A percentile compares a stretch with the other conserved stretches of the same genome.
phyloP scores from a whole-genome alignment of 2,329 filamentous ascomycete genomes.

The Metarhizium guizhouense region DNA sequence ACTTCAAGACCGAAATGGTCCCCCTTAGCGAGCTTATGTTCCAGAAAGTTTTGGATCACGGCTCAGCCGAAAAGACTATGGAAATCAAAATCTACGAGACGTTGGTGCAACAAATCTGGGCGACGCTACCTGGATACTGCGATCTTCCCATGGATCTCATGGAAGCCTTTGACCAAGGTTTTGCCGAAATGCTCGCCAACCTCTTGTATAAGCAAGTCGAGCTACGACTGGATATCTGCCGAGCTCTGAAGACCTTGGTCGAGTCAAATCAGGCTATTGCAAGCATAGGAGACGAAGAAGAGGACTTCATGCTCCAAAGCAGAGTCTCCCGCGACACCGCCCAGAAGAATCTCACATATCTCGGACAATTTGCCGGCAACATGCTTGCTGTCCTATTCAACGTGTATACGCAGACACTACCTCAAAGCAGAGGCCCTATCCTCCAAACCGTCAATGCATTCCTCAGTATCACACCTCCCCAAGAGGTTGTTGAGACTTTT shows the following conservation, averaged over 20 bases:
- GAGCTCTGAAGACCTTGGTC: constrained; percentile 74
- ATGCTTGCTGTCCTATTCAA: constrained; percentile 97
- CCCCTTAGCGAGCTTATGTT: constrained; percentile 87
- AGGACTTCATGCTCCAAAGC: constrained; percentile 68
- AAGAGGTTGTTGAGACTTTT: constrained; percentile 82
- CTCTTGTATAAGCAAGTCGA: constrained; percentile 88
- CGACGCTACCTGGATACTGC: constrained; percentile 86
- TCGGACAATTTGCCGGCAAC: constrained; percentile 74
- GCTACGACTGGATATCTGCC: constrained; percentile 78
- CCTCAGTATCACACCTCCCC: constrained; percentile 71
- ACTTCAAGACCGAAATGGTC: constrained; percentile 81
- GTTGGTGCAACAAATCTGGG: constrained; percentile 91
- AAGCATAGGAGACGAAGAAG: constrained; percentile 56
- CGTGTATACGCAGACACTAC: constrained; percentile 92
- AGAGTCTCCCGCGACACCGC: constrained; percentile 69
- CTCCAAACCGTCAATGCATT: constrained; percentile 92
- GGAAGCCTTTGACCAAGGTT: constrained; percentile 72
- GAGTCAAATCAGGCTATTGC: constrained; percentile 84
- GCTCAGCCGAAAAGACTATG: constrained; percentile 78
- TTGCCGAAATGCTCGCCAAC: constrained; percentile 86
- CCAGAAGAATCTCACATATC: constrained; percentile 69
- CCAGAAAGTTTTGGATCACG: constrained; percentile 78
- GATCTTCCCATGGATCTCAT: constrained; percentile 75
- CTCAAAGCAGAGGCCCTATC: constrained; percentile 83
- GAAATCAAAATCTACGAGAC: constrained; percentile 98